phyloP scores from a whole-genome alignment of 805 yeast species.

The Schwanniomyces yamadae region DNA sequence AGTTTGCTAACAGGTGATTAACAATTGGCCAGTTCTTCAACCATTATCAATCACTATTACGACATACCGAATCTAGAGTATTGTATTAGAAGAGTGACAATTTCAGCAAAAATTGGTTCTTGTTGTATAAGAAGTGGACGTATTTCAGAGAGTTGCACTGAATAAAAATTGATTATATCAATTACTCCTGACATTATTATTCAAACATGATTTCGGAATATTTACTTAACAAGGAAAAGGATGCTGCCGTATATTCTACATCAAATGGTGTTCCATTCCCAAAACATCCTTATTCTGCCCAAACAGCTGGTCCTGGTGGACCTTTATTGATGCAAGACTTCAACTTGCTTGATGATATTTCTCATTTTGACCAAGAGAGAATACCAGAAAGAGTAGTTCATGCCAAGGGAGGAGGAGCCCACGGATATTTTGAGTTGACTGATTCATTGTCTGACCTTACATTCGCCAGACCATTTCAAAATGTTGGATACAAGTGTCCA shows the following conservation, averaged over 20 bases:
- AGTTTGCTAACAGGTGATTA: too few relatives aligned
- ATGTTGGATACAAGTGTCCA: slow-evolving; percentile 42
- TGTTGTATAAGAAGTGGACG: not conserved
- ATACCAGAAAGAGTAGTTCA: slow-evolving; percentile 69
- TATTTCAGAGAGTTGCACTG: not conserved
- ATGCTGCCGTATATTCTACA: slow-evolving; percentile 41
- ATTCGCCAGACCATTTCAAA: slow-evolving; percentile 41
- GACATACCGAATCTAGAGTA: too few relatives aligned
- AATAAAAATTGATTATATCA: not conserved
- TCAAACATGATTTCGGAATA: not conserved
- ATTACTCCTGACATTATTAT: not conserved
- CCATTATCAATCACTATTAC: too few relatives aligned
- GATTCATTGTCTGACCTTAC: slow-evolving; percentile 56
- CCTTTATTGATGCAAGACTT: slow-evolving; percentile 60
- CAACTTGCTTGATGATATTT: slow-evolving; percentile 53
- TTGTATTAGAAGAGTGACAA: too few relatives aligned
- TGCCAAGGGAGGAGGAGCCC: slow-evolving; percentile 66
- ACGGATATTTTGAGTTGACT: slow-evolving; percentile 57
- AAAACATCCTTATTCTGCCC: slow-evolving; percentile 54
- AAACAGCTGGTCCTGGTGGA: slow-evolving; percentile 54
- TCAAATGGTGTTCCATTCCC: slow-evolving; percentile 56
- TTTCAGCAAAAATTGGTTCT: too few relatives aligned
- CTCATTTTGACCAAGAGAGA: slow-evolving; percentile 64
- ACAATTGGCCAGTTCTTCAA: too few relatives aligned
- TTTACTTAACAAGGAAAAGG: not conserved